phyloP scores from a whole-genome alignment of 306 rosid genomes.

The Castanea mollissima region DNA sequence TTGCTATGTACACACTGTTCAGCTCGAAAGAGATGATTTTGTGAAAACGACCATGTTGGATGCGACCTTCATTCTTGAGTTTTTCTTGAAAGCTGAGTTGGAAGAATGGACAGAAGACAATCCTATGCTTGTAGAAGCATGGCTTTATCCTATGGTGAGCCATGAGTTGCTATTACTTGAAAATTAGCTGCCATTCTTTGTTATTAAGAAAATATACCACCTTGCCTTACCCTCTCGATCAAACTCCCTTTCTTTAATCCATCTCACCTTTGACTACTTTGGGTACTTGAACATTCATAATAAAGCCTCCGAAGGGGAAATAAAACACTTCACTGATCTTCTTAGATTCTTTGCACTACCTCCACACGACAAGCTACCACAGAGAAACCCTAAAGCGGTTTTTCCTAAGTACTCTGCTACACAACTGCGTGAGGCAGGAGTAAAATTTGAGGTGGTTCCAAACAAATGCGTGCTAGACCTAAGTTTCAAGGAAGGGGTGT shows the following conservation, averaged over 20 bases:
- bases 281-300: neutral
- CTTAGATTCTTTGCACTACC: conserved; percentile 25
- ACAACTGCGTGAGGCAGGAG: conserved; percentile 18
- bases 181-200: conserved; percentile 24
- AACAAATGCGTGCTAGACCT: conserved; percentile 12
- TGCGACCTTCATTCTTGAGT: conserved; percentile 24
- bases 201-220: conserved; percentile 9
- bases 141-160: neutral
- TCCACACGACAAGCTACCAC: neutral
- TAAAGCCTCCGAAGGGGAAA: neutral
- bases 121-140: fast-evolving
- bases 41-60: conserved; percentile 25
- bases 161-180: conserved; percentile 27
- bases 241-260: neutral
- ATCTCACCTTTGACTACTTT: conserved; percentile 20
- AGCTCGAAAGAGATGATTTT: no score
- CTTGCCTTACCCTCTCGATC: neutral
- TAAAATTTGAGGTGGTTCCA: conserved; percentile 4
- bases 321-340: conserved; percentile 35
- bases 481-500: conserved; percentile 1
- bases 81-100: neutral
- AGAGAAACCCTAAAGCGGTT: no score
- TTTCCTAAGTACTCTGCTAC: no score
- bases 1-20: no score
- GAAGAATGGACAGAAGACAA: neutral